Percentiles rank a stretch among this genome's conserved stretches.
Conservation (phyloP, 1,139 yeast species). For the Pneumocystis jirovecii region DNA sequence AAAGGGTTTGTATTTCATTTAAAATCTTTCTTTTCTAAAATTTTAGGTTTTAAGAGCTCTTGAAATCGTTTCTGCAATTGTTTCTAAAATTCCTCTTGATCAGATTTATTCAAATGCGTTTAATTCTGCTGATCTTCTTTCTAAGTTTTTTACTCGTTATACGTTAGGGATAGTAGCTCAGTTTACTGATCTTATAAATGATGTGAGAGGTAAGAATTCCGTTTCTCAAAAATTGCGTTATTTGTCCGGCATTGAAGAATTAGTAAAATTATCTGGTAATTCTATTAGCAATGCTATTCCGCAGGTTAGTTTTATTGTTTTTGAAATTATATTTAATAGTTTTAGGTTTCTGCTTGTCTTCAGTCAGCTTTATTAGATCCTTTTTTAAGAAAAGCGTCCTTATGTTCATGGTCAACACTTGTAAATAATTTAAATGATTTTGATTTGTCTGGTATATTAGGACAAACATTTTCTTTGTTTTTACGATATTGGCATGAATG, state of each 20-base stretch:
- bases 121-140: not conserved
- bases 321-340: not conserved
- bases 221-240: constrained; percentile 59
- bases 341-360: constrained; percentile 62
- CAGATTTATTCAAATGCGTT: not conserved
- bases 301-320: constrained; percentile 21
- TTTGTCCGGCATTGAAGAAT: constrained; percentile 54
- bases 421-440: constrained; percentile 37
- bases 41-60: constrained; percentile 3
- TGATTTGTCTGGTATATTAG: constrained; percentile 41
- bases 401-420: constrained; percentile 53
- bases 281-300: constrained; percentile 67
- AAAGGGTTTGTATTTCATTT: constrained; percentile 13
- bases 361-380: constrained; percentile 62
- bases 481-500: constrained; percentile 51
- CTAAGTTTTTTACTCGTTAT: constrained; percentile 34
- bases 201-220: constrained; percentile 54
- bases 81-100: not conserved
- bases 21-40: constrained; percentile 14
- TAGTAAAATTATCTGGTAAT: constrained; percentile 46
- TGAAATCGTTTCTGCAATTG: constrained; percentile 1
- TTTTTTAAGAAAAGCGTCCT: constrained; percentile 46
- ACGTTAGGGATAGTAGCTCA: constrained; percentile 66
- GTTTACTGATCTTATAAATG: constrained; percentile 67
- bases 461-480: constrained; percentile 40